These are phyloP conservation scores for Cornus kousa DNA, from an alignment of 148 eudicot genomes.

Conservation along the genomic window DNA sequence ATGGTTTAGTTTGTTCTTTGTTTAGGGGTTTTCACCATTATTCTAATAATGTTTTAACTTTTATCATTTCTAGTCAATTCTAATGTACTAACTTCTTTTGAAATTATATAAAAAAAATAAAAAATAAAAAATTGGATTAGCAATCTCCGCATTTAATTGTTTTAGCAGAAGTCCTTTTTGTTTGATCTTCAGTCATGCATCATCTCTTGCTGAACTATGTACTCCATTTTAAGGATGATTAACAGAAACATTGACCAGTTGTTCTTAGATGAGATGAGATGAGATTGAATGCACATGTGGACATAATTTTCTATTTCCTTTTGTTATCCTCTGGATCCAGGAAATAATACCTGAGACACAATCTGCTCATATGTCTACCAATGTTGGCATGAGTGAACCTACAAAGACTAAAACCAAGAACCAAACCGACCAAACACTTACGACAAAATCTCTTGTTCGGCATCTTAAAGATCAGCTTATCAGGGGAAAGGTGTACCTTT, in stretches of 20 bases:
- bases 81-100: too few relatives aligned
- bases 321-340: constrained; percentile 23
- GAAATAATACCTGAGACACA: constrained; percentile 27
- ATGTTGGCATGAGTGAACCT: constrained; percentile 22
- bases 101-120: too few relatives aligned
- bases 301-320: not conserved
- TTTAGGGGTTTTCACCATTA: not conserved
- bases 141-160: too few relatives aligned
- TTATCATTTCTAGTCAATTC: too few relatives aligned
- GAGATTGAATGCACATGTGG: not conserved
- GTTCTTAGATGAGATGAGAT: too few relatives aligned
- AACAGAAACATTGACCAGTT: not conserved
- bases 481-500: constrained; percentile 70
- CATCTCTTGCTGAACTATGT: not conserved
- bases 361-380: constrained; percentile 23
- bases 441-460: constrained; percentile 51
- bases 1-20: constrained; percentile 1
- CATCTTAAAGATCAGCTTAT: constrained; percentile 88
- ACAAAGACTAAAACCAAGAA: constrained; percentile 34
- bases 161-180: too few relatives aligned
- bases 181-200: not conserved
- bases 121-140: too few relatives aligned
- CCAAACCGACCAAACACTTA: constrained; percentile 33
- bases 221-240: not conserved
- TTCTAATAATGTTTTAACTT: not conserved